Evolutionary conservation across 805 yeast species (phyloP).

Genomic region (Lipomyces kockii): DNA sequence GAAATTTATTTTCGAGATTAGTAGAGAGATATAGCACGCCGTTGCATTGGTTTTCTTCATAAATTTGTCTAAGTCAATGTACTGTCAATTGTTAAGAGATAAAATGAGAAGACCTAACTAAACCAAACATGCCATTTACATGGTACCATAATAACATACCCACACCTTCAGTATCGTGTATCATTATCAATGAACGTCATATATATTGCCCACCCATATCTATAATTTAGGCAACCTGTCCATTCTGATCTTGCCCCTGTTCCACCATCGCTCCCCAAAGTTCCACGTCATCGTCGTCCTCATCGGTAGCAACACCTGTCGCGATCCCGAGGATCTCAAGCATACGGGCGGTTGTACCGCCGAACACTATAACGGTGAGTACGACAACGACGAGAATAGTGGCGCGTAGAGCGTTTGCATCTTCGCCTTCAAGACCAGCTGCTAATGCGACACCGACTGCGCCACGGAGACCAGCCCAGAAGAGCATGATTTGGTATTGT

Average conservation of each 20-base stretch:
- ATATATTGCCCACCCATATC: background rate
- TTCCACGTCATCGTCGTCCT: conserved; percentile 65
- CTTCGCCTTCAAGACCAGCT: conserved; percentile 95
- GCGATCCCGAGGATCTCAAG: conserved; percentile 90
- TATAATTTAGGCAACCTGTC: background rate
- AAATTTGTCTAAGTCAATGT: background rate
- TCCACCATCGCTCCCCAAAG: background rate
- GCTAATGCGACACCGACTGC: conserved; percentile 99
- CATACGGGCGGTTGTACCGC: conserved; percentile 99
- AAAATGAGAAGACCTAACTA: background rate
- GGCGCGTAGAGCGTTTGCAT: conserved; percentile 83
- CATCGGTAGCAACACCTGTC: conserved; percentile 80
- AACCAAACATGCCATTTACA: background rate
- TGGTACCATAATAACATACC: background rate
- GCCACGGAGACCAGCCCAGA: conserved; percentile 99
- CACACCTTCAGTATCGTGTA: background rate
- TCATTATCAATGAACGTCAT: background rate
- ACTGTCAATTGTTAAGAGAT: background rate
- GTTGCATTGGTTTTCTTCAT: no score
- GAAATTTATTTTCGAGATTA: background rate
- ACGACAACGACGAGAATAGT: conserved; percentile 98
- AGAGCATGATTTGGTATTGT: conserved; percentile 96
- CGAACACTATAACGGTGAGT: conserved; percentile 91
- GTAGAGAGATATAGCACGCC: no score
- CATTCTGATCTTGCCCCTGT: background rate